Conservation (phyloP, 257 asterid genomes). For the Thymus mandschuricus region DNA sequence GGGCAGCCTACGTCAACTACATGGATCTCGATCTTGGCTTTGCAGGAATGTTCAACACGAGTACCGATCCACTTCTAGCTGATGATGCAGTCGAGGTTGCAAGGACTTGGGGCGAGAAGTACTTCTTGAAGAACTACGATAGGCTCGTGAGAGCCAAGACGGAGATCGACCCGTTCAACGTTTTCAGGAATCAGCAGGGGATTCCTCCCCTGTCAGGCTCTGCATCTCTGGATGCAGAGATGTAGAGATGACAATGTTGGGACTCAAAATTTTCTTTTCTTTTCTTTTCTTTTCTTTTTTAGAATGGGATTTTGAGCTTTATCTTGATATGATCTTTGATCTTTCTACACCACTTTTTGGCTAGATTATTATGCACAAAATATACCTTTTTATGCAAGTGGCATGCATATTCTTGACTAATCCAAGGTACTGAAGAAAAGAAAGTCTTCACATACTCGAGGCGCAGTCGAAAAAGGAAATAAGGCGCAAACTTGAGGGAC, state of each 20-base stretch:
- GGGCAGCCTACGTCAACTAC: constrained; percentile 80
- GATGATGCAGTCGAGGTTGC: constrained; percentile 55
- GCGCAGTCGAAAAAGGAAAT: too few relatives aligned
- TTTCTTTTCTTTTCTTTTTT: too few relatives aligned
- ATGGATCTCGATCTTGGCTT: constrained; percentile 76
- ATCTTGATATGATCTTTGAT: background rate
- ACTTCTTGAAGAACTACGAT: constrained; percentile 70
- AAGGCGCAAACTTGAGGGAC: too few relatives aligned
- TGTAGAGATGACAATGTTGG: background rate
- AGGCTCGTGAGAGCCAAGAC: constrained; percentile 69
- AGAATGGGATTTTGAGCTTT: background rate
- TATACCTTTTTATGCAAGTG: background rate
- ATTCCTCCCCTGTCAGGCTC: constrained; percentile 54
- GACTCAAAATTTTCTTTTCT: too few relatives aligned
- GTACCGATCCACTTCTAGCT: background rate
- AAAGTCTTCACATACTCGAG: background rate
- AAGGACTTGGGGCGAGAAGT: constrained; percentile 72
- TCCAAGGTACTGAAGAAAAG: background rate
- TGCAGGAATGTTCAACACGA: constrained; percentile 24
- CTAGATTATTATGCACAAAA: background rate
- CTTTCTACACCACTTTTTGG: background rate
- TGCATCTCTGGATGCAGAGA: constrained; percentile 22
- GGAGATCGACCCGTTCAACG: constrained; percentile 57
- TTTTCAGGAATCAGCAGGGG: constrained; percentile 66
- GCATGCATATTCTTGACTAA: background rate